A percentile compares a stretch with the other conserved stretches of the same genome.
Conservation (phyloP, 1,284 basidiomycete species). For the Athelia psychrophila region DNA sequence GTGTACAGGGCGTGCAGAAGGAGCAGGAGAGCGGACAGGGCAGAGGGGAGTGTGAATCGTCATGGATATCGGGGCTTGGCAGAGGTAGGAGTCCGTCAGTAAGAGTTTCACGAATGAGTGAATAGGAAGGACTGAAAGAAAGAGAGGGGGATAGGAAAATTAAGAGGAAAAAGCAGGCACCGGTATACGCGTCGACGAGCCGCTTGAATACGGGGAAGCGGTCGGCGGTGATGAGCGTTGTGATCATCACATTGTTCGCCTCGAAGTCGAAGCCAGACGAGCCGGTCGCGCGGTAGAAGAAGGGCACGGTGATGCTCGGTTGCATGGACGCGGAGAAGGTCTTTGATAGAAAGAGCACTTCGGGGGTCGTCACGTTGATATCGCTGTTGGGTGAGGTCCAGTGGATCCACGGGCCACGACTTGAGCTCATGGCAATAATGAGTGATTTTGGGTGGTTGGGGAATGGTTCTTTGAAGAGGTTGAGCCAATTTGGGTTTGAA, state of each 20-base stretch:
- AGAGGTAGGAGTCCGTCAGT: slow-evolving; percentile 2
- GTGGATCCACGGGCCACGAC: slow-evolving; percentile 12
- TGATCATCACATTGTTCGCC: slow-evolving; percentile 75
- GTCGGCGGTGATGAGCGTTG: slow-evolving; percentile 79
- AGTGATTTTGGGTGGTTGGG: neutral
- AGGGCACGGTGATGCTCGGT: slow-evolving; percentile 74
- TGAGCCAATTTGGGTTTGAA: too few species aligned
- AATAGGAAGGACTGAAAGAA: too few species aligned
- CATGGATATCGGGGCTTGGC: slow-evolving; percentile 75
- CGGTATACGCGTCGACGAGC: slow-evolving; percentile 70
- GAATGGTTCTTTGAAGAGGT: neutral
- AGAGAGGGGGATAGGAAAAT: neutral
- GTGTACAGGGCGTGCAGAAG: slow-evolving; percentile 63
- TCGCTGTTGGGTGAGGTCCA: too few species aligned
- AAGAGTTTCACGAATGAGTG: too few species aligned
- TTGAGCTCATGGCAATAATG: slow-evolving; percentile 6
- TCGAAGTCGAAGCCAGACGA: neutral
- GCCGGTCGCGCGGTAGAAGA: slow-evolving; percentile 66
- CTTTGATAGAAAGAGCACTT: slow-evolving; percentile 57
- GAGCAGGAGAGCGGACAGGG: slow-evolving; percentile 33
- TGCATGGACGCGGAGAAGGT: slow-evolving; percentile 65
- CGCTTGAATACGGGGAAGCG: slow-evolving; percentile 70
- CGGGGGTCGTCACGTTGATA: slow-evolving; percentile 35
- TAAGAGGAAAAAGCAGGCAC: slow-evolving; percentile 28
- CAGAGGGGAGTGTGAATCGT: slow-evolving; percentile 29